These are phyloP conservation scores for Cytospora mali DNA, from an alignment of 2,329 filamentous ascomycete species.

Conservation along the genomic window DNA sequence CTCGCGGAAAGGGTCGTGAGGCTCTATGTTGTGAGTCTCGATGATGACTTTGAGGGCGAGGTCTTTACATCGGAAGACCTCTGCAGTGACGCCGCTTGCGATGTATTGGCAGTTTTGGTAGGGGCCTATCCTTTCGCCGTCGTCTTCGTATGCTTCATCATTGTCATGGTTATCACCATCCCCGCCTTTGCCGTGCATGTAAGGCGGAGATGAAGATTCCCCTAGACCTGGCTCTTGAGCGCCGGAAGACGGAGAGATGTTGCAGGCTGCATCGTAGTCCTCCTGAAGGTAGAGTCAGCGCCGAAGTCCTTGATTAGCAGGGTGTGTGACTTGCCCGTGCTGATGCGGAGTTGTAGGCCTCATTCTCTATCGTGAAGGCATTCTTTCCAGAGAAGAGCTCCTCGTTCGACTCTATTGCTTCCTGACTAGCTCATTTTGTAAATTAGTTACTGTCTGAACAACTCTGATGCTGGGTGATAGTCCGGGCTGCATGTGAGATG, in stretches of 20 bases:
- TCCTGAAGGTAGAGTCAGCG: conserved; percentile 47
- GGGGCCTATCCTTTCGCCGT: conserved; percentile 53
- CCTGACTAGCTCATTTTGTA: conserved; percentile 32
- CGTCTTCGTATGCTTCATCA: conserved; percentile 26
- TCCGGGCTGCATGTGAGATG: conserved; percentile 5
- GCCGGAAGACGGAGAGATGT: conserved; percentile 26
- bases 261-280: conserved; percentile 56
- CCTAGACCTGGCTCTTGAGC: conserved; percentile 20
- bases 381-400: conserved; percentile 35
- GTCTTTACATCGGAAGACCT: conserved; percentile 70
- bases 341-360: conserved; percentile 59
- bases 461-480: neutral
- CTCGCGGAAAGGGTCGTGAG: conserved; percentile 83
- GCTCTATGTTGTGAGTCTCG: conserved; percentile 70
- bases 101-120: conserved; percentile 58
- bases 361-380: conserved; percentile 68
- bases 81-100: conserved; percentile 75
- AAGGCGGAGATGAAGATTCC: conserved; percentile 8
- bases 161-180: neutral
- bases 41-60: conserved; percentile 84
- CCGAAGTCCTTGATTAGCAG: neutral
- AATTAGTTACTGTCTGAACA: neutral
- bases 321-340: conserved; percentile 54
- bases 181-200: conserved; percentile 1
- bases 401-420: conserved; percentile 30